Conservation (phyloP, 192 early-diverging fungal genomes). For the Backusella luteola region DNA sequence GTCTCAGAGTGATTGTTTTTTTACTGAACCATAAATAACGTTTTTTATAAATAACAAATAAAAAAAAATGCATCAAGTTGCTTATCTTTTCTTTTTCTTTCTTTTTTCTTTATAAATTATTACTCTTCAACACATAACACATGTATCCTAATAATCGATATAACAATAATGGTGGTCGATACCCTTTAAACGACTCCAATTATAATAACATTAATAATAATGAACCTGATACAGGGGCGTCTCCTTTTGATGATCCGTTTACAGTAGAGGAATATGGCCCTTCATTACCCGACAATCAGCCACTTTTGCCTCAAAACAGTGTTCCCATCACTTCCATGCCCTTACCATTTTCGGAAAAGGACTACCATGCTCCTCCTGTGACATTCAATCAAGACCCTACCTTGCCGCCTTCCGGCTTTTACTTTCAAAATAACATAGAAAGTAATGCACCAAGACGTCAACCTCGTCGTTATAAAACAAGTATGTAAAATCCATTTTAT, state of each 20-base stretch:
- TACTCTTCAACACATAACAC: not conserved
- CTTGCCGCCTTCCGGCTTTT: not conserved
- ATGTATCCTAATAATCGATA: not conserved
- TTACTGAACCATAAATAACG: not conserved
- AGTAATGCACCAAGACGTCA: constrained; percentile 42
- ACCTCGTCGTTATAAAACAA: constrained; percentile 50
- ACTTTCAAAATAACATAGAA: constrained; percentile 29
- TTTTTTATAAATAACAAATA: not conserved
- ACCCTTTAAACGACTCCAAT: not conserved
- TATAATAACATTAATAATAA: not conserved
- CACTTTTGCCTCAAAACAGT: constrained; percentile 19
- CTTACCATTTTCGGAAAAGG: not conserved
- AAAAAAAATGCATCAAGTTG: not conserved
- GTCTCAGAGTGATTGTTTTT: constrained; percentile 5
- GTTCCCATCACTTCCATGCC: constrained; percentile 7
- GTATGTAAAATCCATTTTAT: not conserved
- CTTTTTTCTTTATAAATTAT: not conserved
- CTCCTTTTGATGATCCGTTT: constrained; percentile 25
- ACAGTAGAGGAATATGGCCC: constrained; percentile 7
- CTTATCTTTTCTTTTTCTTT: not conserved
- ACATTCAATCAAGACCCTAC: constrained; percentile 7
- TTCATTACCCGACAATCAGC: constrained; percentile 13
- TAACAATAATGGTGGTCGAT: not conserved
- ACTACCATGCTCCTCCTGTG: constrained; percentile 25
- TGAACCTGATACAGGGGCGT: not conserved